Percentiles rank a stretch among this genome's conserved stretches.
Conservation (phyloP, 257 asterid species). For the Solanum bulbocastanum region DNA sequence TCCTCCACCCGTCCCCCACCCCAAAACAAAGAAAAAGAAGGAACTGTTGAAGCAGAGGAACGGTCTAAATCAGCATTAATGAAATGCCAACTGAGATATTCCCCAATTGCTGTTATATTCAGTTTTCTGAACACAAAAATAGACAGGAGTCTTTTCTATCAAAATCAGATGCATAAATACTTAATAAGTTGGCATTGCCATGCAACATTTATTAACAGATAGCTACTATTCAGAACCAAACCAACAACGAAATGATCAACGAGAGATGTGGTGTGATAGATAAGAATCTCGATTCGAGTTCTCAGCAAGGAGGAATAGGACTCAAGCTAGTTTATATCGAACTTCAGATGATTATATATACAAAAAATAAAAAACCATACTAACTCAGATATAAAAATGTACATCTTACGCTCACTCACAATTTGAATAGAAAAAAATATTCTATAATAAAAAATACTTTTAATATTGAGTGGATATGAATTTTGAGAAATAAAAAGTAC, state of each 20-base stretch:
- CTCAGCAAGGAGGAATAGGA: background rate
- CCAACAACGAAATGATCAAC: background rate
- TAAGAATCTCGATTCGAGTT: background rate
- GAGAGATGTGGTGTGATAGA: background rate
- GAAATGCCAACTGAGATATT: background rate
- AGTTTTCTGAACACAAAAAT: background rate
- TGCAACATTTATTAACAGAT: background rate
- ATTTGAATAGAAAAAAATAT: too few relatives aligned
- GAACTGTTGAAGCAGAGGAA: background rate
- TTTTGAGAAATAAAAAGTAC: too few relatives aligned
- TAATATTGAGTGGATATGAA: too few relatives aligned
- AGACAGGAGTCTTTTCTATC: background rate
- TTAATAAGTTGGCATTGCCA: conserved; percentile 1
- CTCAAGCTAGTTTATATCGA: background rate
- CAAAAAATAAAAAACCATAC: background rate
- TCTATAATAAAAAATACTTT: too few relatives aligned
- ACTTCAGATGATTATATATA: background rate
- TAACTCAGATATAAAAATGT: background rate
- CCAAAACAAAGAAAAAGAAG: background rate
- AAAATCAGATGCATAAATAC: background rate
- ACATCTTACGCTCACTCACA: background rate
- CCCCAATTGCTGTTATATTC: background rate
- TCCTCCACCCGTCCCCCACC: background rate
- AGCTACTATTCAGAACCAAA: background rate
- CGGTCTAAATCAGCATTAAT: conserved; percentile 12